These are phyloP conservation scores for Lyophyllum decastes DNA, from an alignment of 768 basidiomycete genomes.

Conservation along the genomic window DNA sequence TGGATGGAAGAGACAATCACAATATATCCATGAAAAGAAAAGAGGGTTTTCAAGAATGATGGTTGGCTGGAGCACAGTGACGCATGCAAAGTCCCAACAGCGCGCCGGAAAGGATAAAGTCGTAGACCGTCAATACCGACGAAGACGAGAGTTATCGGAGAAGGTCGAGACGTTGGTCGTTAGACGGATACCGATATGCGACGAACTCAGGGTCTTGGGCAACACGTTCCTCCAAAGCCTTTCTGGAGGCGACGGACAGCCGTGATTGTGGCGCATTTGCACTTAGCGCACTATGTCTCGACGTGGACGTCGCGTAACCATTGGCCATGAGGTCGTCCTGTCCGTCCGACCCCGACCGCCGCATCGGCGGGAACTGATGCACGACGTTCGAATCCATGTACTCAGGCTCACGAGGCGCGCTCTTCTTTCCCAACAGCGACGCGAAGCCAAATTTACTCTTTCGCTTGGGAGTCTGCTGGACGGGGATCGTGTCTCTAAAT, in stretches of 20 bases:
- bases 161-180: constrained; percentile 67
- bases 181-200: constrained; percentile 85
- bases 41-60: background rate
- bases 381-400: constrained; percentile 33
- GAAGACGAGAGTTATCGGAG: constrained; percentile 37
- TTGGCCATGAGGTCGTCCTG: constrained; percentile 48
- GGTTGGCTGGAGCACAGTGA: background rate
- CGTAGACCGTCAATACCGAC: no score
- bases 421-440: constrained; percentile 63
- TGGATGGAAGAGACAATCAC: background rate
- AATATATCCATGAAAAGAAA: background rate
- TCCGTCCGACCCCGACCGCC: constrained; percentile 44
- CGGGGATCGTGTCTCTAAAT: constrained; percentile 26
- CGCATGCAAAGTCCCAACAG: background rate
- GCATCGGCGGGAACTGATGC: constrained; percentile 52
- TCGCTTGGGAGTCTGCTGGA: constrained; percentile 47
- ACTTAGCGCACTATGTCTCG: constrained; percentile 51
- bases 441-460: constrained; percentile 75
- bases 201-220: constrained; percentile 85
- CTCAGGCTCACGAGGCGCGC: constrained; percentile 33
- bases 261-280: constrained; percentile 42
- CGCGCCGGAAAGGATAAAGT: background rate
- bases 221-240: constrained; percentile 77
- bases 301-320: constrained; percentile 51
- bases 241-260: constrained; percentile 67